phyloP scores from a whole-genome alignment of 345 rosid species.

The Angophora floribunda region DNA sequence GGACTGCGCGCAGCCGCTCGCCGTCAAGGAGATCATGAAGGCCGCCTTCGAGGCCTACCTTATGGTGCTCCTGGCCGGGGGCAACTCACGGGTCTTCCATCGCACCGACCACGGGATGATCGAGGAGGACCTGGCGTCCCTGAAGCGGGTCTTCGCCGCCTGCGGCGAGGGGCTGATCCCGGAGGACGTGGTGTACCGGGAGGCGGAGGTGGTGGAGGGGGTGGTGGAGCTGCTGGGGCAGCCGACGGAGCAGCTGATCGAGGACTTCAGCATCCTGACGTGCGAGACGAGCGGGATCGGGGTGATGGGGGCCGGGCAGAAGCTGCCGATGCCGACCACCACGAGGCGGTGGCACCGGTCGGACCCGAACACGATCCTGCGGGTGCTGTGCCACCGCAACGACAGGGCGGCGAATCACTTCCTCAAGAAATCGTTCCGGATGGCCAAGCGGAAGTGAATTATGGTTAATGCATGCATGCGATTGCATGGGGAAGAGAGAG shows the following conservation, averaged over 20 bases:
- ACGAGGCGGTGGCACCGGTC: constrained; percentile 39
- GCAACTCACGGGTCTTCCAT: constrained; percentile 15
- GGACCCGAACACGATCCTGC: constrained; percentile 37
- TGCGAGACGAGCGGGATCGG: constrained; percentile 38
- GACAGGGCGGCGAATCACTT: constrained; percentile 24
- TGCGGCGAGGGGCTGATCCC: constrained; percentile 30
- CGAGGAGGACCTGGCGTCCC: constrained; percentile 21
- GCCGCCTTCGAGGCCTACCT: constrained; percentile 32
- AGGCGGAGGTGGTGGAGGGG: constrained; percentile 26
- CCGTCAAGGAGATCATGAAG: constrained; percentile 30
- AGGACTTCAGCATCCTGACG: constrained; percentile 31
- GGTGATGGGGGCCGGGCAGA: constrained; percentile 20
- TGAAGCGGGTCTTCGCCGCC: constrained; percentile 22
- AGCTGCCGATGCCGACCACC: constrained; percentile 39
- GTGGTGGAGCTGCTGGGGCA: constrained; percentile 31
- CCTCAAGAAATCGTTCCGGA: constrained; percentile 30
- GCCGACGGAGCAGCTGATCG: constrained; percentile 34
- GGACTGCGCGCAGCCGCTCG: constrained; percentile 26
- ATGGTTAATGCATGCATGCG: background rate
- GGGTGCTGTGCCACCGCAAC: constrained; percentile 34
- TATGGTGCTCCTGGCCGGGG: constrained; percentile 36
- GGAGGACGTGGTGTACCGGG: constrained; percentile 19
- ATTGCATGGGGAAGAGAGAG: background rate
- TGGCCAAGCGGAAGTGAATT: constrained; percentile 26
- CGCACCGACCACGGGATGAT: constrained; percentile 13